A percentile compares a stretch with the other conserved stretches of the same genome.
Conservation (phyloP, 129 eudicot species). For the sunflower (Helianthus annuus) region DNA sequence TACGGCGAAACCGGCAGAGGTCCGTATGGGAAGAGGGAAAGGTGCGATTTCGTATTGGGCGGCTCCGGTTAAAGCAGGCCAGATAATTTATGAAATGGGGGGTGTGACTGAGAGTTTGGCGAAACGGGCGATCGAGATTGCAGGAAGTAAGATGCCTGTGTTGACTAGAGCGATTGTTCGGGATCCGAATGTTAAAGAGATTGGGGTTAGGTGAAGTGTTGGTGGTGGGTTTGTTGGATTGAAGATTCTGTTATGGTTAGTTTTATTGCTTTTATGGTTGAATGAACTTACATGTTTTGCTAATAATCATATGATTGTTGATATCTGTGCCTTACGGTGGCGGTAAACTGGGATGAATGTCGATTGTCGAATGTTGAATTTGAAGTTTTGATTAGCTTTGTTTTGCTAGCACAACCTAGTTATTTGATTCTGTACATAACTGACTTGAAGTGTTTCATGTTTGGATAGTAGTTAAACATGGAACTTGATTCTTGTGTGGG, state of each 20-base stretch:
- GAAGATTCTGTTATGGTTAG: not conserved
- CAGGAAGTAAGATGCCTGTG: conserved; percentile 39
- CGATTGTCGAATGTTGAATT: not conserved
- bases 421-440: not conserved
- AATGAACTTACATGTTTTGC: not conserved
- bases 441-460: not conserved
- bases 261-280: not conserved
- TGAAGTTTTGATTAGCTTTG: not conserved
- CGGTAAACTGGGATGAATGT: not conserved
- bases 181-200: conserved; percentile 32
- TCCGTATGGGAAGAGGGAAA: conserved; percentile 49
- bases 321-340: not conserved
- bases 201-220: conserved; percentile 28
- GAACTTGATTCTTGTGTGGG: not conserved
- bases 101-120: conserved; percentile 40
- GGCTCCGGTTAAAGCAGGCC: conserved; percentile 42
- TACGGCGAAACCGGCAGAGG: conserved; percentile 40
- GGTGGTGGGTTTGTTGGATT: conserved; percentile 21
- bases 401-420: not conserved
- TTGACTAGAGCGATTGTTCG: conserved; percentile 26
- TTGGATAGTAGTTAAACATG: not conserved
- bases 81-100: conserved; percentile 39
- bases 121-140: conserved; percentile 31
- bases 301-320: conserved; percentile 13
- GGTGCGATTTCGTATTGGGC: conserved; percentile 39